Base-by-base conservation (phyloP, 257 asterid species). In the Nicotiana noctiflora region DNA sequence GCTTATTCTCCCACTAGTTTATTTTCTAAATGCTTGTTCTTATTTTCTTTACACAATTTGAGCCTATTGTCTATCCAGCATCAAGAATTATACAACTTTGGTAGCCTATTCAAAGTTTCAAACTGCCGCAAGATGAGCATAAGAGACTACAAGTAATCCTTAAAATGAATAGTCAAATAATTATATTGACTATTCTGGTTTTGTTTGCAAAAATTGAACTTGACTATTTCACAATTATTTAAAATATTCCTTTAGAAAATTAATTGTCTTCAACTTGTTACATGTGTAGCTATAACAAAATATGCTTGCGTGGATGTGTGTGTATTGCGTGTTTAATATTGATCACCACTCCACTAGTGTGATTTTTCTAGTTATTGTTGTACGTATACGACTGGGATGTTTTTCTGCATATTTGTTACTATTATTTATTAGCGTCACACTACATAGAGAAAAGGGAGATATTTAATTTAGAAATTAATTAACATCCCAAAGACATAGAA, bases 101-200 rank as follows among this genome's bases (percentile, higher is more conserved):
- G 40, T 89, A 91, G 29, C 88, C 90, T 75, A 66, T 85, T 55
- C 87, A 80, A 60, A 88, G 91, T 72, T 49, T 40, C 46, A 8
- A 40, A 40, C 46, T 40, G 46, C 29, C 29, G 29, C 46, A 40
- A 40, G 46, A 31, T 31, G 34, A 6, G 34, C 34, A 31, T 31
- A 31, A 31, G 3, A 31, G 5, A 31, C 34, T 0, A 4, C 34
- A 31, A 31, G 34, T 31, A 31, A 31, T 31, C 34, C 34, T 31
- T 6, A 31, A 31, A 31, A 40, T 40, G 46, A 52, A 52, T 6
- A 4, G n/a, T 52, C 18, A n/a, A 52, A 14, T 52, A 13, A 40
- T 8, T 40, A 8, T 8, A 52, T 52, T 52, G n/a, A 7, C 7
- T 52, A 6, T 52, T 13, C 57, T 52, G 57, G 57, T 52, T 13